A percentile compares a stretch with the other conserved stretches of the same genome.
These are phyloP conservation scores for Vigna unguiculata DNA, from an alignment of 306 rosid species.

Conservation along the genomic window DNA sequence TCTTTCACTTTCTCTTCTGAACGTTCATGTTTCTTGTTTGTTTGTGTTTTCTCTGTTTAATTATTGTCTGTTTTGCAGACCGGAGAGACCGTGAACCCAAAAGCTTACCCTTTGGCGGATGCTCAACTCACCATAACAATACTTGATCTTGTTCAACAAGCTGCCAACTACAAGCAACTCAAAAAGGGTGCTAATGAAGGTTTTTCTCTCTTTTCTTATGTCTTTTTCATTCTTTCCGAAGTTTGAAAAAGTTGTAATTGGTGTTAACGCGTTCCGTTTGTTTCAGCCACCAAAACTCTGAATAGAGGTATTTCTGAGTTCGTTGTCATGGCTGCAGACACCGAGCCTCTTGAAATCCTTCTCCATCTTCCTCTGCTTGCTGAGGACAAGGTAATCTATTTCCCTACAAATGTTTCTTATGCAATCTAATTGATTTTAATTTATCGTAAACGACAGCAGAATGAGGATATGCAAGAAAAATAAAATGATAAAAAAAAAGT, in stretches of 20 bases:
- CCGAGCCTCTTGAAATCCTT: constrained; percentile 94
- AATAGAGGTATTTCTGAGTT: constrained; percentile 96
- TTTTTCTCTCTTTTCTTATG: neutral
- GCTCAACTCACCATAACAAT: constrained; percentile 80
- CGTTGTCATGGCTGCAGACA: constrained; percentile 86
- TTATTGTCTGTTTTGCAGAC: constrained; percentile 53
- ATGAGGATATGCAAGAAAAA: neutral
- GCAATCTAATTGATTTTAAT: neutral
- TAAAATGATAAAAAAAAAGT: neutral
- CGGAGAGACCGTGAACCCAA: constrained; percentile 82
- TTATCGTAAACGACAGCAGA: neutral
- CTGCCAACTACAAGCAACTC: constrained; percentile 89
- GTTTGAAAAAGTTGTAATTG: neutral
- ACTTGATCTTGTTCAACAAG: constrained; percentile 88
- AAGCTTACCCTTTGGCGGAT: constrained; percentile 88
- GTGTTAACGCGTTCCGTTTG: neutral
- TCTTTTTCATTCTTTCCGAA: neutral
- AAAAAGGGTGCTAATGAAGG: constrained; percentile 96
- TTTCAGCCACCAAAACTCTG: constrained; percentile 89
- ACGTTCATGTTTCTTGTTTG: neutral
- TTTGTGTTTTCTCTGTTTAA: neutral
- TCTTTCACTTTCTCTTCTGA: neutral
- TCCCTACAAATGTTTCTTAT: neutral
- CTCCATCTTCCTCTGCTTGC: constrained; percentile 93
- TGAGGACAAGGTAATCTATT: constrained; percentile 76